Base-by-base conservation (phyloP, 1,284 basidiomycete species). In the Flammula alnicola region DNA sequence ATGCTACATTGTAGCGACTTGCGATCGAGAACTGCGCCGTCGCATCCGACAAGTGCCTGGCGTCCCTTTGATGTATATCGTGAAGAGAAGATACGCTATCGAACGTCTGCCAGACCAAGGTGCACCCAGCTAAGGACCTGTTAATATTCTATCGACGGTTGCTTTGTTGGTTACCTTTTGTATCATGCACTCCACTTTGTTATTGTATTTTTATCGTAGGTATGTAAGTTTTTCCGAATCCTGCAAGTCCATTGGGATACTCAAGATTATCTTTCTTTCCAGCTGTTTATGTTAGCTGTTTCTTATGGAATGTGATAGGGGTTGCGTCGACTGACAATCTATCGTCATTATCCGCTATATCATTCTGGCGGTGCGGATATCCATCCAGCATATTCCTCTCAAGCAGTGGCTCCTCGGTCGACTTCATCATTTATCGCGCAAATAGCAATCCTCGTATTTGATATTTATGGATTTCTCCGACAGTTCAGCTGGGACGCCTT, bases 1-100 rank as follows among this genome's bases (percentile, higher is more conserved):
- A 67, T 98, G 96, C 72, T 99, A 93, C 70, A 90, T 99, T 61
- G 95, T 99, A 22, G 97, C 97, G 12, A 99, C 97, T 26, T 99
- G 97, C 66, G 97, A 99, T 80, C 79, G 95, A 52, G 96, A 98
- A 63, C 80, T 99, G 31, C 81, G 97, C 31, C 77, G 95, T 42
- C 80, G 97, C 46, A 88, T 99, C 67, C 82, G 97, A 29, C 95
- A 98, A 69, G 81, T 97, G 23, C 95, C 95, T 25, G 95, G 95
- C 51, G 91, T 97, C 30, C 95, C 95, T 42, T 76, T 97, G 56
- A 96, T 98, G 95, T 97, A 96, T 67, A 96, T 98, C 63, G 92
- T 93, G 57, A 84, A 85, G 66, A 79, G 91, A 64, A 78, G 87
- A 65, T 98, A 97, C 63, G 93, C 93, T 43, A 95, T 98, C 53